Evolutionary conservation across 352 stramenopile genomes (phyloP).

Genomic region (Pythium apleroticum): DNA sequence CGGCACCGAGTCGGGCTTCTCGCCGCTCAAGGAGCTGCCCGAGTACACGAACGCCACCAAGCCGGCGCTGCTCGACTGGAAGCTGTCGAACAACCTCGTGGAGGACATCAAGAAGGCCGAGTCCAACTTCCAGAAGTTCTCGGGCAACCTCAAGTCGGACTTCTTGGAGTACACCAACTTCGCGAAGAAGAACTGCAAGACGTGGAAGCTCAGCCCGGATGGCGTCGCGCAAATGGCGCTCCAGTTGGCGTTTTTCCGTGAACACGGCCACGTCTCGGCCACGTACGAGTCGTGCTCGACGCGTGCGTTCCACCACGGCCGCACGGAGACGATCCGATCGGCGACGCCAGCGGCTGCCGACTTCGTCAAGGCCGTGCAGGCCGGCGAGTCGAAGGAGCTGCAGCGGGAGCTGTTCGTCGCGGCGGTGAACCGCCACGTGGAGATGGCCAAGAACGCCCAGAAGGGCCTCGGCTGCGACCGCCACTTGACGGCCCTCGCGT

Average conservation of each 20-base stretch:
- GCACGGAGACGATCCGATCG: slow-evolving; percentile 92
- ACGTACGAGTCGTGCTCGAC: slow-evolving; percentile 94
- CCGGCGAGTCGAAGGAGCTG: slow-evolving; percentile 35
- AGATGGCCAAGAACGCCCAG: slow-evolving; percentile 89
- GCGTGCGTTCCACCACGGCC: slow-evolving; percentile 86
- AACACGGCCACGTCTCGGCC: slow-evolving; percentile 73
- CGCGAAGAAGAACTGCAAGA: slow-evolving; percentile 90
- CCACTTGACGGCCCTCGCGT: slow-evolving; percentile 81
- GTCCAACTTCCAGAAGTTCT: slow-evolving; percentile 61
- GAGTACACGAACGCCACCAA: slow-evolving; percentile 47
- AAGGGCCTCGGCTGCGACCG: slow-evolving; percentile 86
- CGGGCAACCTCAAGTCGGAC: slow-evolving; percentile 69
- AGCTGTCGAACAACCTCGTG: slow-evolving; percentile 74
- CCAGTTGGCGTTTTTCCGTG: slow-evolving; percentile 86
- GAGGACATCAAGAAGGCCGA: slow-evolving; percentile 77
- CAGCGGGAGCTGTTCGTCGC: slow-evolving; percentile 68
- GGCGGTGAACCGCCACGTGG: slow-evolving; percentile 83
- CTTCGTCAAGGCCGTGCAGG: slow-evolving; percentile 67
- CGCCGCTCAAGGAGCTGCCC: slow-evolving; percentile 60
- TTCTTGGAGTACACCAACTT: slow-evolving; percentile 87
- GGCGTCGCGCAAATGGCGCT: slow-evolving; percentile 91
- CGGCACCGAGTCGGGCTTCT: slow-evolving; percentile 69
- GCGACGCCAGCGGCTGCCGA: slow-evolving; percentile 67
- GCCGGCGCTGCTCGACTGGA: slow-evolving; percentile 63
- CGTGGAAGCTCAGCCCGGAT: slow-evolving; percentile 90